A percentile compares a stretch with the other conserved stretches of the same genome.
Evolutionary conservation across 805 yeast species (phyloP).

Genomic region (Cyberlindnera petersonii): DNA sequence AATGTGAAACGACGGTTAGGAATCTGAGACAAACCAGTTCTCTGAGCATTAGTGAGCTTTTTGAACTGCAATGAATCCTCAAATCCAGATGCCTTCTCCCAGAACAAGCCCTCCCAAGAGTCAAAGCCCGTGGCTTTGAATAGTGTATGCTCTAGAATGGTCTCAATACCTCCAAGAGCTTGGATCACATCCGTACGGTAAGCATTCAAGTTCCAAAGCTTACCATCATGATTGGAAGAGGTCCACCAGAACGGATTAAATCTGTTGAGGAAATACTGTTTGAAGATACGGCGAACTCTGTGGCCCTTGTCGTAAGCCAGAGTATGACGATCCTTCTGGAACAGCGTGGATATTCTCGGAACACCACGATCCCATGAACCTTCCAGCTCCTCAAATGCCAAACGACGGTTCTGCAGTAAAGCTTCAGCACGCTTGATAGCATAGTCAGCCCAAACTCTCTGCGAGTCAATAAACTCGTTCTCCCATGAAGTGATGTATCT

Average conservation of each 20-base stretch:
- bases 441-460: conserved; percentile 97
- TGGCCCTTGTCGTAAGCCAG: conserved; percentile 94
- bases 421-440: conserved; percentile 89
- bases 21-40: conserved; percentile 94
- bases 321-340: conserved; percentile 93
- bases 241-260: conserved; percentile 98
- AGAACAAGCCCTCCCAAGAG: conserved; percentile 97
- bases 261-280: conserved; percentile 65
- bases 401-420: conserved; percentile 72
- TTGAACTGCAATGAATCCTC: conserved; percentile 94
- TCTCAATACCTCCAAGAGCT: conserved; percentile 95
- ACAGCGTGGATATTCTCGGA: conserved; percentile 91
- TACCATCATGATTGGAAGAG: conserved; percentile 88
- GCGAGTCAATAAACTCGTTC: conserved; percentile 89
- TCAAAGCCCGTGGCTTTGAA: conserved; percentile 97
- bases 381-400: conserved; percentile 91
- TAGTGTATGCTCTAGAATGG: conserved; percentile 89
- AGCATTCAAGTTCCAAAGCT: conserved; percentile 87
- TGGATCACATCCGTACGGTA: conserved; percentile 95
- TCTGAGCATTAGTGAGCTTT: conserved; percentile 93
- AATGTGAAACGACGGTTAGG: conserved; percentile 95
- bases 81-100: conserved; percentile 98
- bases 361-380: conserved; percentile 95
- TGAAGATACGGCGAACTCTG: conserved; percentile 74
- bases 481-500: conserved; percentile 96